Conservation (phyloP, 2,329 filamentous ascomycete species). For the Colletotrichum sp. region DNA sequence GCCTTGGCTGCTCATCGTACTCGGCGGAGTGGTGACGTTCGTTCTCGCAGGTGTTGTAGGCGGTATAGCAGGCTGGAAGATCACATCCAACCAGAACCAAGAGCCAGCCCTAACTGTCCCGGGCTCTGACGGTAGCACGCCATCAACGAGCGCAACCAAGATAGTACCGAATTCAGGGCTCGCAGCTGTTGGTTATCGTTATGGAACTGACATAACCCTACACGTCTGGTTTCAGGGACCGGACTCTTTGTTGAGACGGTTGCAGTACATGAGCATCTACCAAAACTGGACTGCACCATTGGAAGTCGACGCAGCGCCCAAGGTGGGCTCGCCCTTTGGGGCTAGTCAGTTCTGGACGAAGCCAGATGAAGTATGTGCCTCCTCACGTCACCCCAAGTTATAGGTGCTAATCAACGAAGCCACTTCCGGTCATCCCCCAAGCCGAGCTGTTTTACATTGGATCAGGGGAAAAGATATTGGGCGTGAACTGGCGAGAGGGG, state of each 20-base stretch:
- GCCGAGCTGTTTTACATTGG: conserved; percentile 7
- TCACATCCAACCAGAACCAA: background rate
- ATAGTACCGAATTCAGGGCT: conserved; percentile 13
- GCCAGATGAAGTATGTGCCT: background rate
- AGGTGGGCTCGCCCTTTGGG: background rate
- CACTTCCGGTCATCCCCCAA: background rate
- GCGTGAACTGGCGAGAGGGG: conserved; percentile 9
- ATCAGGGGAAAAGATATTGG: background rate
- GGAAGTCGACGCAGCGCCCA: conserved; percentile 4
- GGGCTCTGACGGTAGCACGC: background rate
- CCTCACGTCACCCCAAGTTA: background rate
- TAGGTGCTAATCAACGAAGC: background rate
- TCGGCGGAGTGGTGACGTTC: background rate
- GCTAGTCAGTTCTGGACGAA: background rate
- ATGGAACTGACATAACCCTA: background rate
- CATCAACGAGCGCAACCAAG: background rate
- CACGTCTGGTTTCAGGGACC: conserved; percentile 13
- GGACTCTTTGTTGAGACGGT: background rate
- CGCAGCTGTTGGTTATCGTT: conserved; percentile 5
- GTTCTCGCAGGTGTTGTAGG: conserved; percentile 3
- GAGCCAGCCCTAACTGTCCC: background rate
- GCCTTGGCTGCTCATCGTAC: background rate
- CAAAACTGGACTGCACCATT: background rate
- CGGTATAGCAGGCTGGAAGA: conserved; percentile 9
- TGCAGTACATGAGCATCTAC: background rate